Base-by-base conservation (phyloP, 306 rosid species). In the Lupinus albus region DNA sequence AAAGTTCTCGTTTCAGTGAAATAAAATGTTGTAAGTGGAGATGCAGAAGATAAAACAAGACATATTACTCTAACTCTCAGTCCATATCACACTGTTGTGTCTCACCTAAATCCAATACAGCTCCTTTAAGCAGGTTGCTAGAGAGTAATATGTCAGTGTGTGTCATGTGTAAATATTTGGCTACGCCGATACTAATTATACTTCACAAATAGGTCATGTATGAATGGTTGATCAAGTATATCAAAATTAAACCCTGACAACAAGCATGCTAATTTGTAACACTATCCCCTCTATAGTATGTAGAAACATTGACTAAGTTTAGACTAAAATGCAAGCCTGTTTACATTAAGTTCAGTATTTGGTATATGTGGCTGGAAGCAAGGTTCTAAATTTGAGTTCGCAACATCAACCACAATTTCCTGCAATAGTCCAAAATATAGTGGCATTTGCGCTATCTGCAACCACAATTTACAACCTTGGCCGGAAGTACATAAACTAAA, bases 31-130 rank as follows among this genome's bases (percentile, higher is more conserved):
- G 12, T 21, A 45, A 18, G 45, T 48, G 33, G 35, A 55, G 46
- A 61, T n/a, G 52, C 51, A 62, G 63, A 48, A 50, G 15, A 52
- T 20, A 45, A 78, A 17, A 11, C 65, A 65, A 35, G 39, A 67
- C 18, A 33, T 20, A 35, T 60, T 20, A 50, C 8, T 16, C n/a
- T 4, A 35, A 52, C 13, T 52, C 1, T 12, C 7, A 5, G 8
- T 10, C 7, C 47, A 42, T 5, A 33, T 33, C 38, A 33, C 8
- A 33, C 15, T 9, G 2, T 11, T 53, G 60, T 11, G 7, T 28
- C 60, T 53, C 15, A 12, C 36, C 14, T 21, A 16, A 13, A 53
- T 13, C 36, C 36, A 21, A 4, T 20, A 20, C 5, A 13, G 60
- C 9, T 0, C 38, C 35, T 53, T 53, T 11, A 20, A 12, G 36